These are phyloP conservation scores for Fusarium beomiforme DNA, from an alignment of 2,329 filamentous ascomycete species.

Conservation along the genomic window DNA sequence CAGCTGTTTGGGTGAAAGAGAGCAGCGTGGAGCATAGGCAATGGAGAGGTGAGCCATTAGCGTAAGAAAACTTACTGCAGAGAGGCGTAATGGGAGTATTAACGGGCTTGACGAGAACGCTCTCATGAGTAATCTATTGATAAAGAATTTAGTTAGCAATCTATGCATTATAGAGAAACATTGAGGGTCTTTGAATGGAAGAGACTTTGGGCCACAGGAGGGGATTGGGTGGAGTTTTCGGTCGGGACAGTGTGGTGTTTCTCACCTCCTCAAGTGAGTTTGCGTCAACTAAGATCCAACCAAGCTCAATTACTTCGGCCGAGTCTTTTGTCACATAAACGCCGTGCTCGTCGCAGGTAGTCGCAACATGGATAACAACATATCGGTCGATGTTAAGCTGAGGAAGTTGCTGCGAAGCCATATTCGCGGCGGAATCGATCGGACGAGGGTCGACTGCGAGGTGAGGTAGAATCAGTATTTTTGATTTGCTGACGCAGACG, in stretches of 20 bases:
- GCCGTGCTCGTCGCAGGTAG: constrained; percentile 98
- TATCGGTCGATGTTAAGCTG: constrained; percentile 90
- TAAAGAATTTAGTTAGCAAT: constrained; percentile 25
- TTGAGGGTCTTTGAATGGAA: background rate
- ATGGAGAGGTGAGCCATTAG: constrained; percentile 32
- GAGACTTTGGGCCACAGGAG: background rate
- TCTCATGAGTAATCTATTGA: constrained; percentile 87
- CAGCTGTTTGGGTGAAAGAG: constrained; percentile 25
- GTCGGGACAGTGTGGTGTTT: constrained; percentile 27
- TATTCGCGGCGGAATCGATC: constrained; percentile 44
- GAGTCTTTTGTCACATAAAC: constrained; percentile 99
- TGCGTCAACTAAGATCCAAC: constrained; percentile 95
- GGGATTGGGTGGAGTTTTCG: background rate
- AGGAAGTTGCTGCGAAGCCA: constrained; percentile 55
- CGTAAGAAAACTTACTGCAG: constrained; percentile 81
- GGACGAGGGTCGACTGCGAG: constrained; percentile 35
- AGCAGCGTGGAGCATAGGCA: constrained; percentile 31
- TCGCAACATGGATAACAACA: constrained; percentile 97
- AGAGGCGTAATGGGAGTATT: constrained; percentile 98
- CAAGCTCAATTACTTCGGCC: constrained; percentile 98
- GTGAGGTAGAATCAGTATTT: constrained; percentile 33
- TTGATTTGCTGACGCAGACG: constrained; percentile 29
- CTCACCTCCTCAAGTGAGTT: constrained; percentile 93
- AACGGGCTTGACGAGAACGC: constrained; percentile 95
- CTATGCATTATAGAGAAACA: background rate